Evolutionary conservation across 306 rosid genomes (phyloP).

Genomic region (Casuarina glauca): DNA sequence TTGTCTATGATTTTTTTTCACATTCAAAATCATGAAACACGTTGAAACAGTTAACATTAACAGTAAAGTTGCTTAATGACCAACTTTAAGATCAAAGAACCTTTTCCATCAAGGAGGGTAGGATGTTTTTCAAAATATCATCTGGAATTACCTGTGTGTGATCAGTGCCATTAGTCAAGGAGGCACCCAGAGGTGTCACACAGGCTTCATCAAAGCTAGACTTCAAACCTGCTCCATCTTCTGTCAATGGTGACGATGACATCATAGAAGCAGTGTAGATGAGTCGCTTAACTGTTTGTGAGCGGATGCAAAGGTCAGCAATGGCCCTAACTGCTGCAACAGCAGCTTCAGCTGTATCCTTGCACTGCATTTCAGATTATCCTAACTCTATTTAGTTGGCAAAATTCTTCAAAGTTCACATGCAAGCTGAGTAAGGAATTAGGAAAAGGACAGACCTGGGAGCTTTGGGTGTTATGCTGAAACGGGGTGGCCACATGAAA

Average conservation of each 20-base stretch:
- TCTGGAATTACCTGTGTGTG: conserved; percentile 1
- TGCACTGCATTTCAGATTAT: conserved; percentile 28
- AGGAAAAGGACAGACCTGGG: conserved; percentile 31
- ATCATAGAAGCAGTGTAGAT: conserved; percentile 49
- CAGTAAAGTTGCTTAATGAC: too few relatives aligned
- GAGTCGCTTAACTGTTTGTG: conserved; percentile 44
- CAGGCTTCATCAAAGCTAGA: conserved; percentile 47
- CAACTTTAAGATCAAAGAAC: too few relatives aligned
- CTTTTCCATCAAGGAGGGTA: too few relatives aligned
- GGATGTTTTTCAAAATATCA: too few relatives aligned
- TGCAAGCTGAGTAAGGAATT: not conserved
- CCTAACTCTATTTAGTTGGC: not conserved
- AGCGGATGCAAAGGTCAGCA: conserved; percentile 30
- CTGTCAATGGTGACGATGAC: conserved; percentile 43
- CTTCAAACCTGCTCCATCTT: conserved; percentile 38
- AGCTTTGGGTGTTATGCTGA: conserved; percentile 25
- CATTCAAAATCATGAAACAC: too few relatives aligned
- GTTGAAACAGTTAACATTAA: too few relatives aligned
- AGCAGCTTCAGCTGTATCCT: conserved; percentile 42
- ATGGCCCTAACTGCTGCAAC: conserved; percentile 31
- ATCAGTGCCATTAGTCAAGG: conserved; percentile 5
- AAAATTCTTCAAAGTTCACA: too few relatives aligned
- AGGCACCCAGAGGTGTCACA: conserved; percentile 43
- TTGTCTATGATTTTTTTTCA: too few relatives aligned
- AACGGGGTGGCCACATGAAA: conserved; percentile 50